Base-by-base conservation (phyloP, 2,329 filamentous ascomycete genomes). In the Leptographium procerum region DNA sequence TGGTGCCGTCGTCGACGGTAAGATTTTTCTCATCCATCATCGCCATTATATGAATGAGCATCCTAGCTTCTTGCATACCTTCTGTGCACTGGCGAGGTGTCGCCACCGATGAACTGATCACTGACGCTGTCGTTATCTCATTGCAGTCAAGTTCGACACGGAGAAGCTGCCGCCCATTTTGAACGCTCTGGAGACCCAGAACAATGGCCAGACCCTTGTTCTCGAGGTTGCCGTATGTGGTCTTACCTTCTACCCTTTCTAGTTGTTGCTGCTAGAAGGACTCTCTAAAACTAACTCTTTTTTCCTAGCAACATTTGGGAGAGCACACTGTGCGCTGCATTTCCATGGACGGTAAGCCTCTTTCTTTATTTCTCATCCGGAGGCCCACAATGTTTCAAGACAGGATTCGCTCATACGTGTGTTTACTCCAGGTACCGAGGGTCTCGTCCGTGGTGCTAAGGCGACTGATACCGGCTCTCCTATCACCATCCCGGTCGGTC, bases 261-360 rank as follows among this genome's bases (percentile, higher is more conserved):
- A n/a, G 11, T 33, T 1, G 28, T 19, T 4, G 7, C 10, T 11
- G 34, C 9, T 33, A 40, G 66, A 82, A 73, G 13, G 9, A n/a
- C n/a, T n/a, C n/a, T n/a, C n/a, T n/a, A 4, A 22, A 66, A 64
- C 52, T 56, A 67, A 69, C 53, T 26, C 13, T 7, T 9, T 16
- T 6, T 33, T 19, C 1, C 43, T n/a, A 96, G 91, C 94, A 99
- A 96, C 94, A 97, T 86, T 81, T 99, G 77, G 94, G 94, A 81
- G 89, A 99, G 83, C 96, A 90, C 83, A 89, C 96, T 74, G 94
- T 99, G 76, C 87, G 94, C 78, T 95, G 90, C 78, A 99, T 99
- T 95, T 94, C 94, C 79, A 99, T 99, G 94, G 94, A 99, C 80
- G 94, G 92, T 95, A 86, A 77, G 84, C 75, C 16, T 48, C 16